A percentile compares a stretch with the other conserved stretches of the same genome.
Evolutionary conservation across 768 basidiomycete species (phyloP).

Genomic region (Baorangia bicolor): DNA sequence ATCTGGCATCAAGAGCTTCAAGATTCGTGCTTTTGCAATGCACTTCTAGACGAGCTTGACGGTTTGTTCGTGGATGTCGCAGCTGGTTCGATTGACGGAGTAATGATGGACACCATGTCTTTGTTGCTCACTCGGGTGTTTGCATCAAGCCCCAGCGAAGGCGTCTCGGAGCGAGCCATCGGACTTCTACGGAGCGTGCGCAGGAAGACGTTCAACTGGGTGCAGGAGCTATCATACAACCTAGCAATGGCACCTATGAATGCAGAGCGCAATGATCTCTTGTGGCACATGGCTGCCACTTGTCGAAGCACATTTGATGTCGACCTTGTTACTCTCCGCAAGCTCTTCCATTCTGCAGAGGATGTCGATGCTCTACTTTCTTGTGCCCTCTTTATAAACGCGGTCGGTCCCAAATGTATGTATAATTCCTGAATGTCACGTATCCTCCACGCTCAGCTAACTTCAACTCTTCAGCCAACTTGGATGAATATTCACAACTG

Average conservation of each 20-base stretch:
- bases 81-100: conserved; percentile 20
- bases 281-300: background rate
- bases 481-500: background rate
- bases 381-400: conserved; percentile 23
- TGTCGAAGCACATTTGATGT: background rate
- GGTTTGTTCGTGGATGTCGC: background rate
- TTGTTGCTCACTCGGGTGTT: conserved; percentile 18
- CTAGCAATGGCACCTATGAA: background rate
- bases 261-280: background rate
- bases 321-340: background rate
- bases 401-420: conserved; percentile 3
- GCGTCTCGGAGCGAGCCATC: background rate
- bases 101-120: conserved; percentile 30
- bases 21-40: too few relatives aligned
- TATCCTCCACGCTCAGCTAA: too few relatives aligned
- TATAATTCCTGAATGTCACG: background rate
- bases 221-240: background rate
- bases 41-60: background rate
- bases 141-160: background rate
- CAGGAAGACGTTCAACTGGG: background rate
- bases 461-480: background rate
- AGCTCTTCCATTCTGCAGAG: conserved; percentile 8
- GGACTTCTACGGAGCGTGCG: background rate
- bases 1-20: too few relatives aligned
- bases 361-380: conserved; percentile 20